phyloP scores from a whole-genome alignment of 2,329 filamentous ascomycete species.

The Samsoniella hepiali region DNA sequence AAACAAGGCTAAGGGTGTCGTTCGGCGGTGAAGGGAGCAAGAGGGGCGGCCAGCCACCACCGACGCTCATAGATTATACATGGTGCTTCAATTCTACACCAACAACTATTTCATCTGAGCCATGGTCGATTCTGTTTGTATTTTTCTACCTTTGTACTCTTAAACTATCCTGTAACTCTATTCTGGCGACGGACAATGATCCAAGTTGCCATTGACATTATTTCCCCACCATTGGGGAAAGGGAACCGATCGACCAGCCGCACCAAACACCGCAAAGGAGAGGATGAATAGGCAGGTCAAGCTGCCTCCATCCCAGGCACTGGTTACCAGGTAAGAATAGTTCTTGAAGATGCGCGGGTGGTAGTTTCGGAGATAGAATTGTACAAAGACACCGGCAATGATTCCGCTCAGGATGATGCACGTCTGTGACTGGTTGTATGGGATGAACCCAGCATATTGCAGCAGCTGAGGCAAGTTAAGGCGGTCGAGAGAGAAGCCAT shows the following conservation, averaged over 20 bases:
- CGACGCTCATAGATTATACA: background rate
- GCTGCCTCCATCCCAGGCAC: slow-evolving; percentile 51
- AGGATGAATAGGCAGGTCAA: slow-evolving; percentile 49
- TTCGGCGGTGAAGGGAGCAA: no score
- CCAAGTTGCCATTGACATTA: slow-evolving; percentile 45
- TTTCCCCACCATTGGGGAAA: slow-evolving; percentile 57
- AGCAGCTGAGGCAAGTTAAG: slow-evolving; percentile 54
- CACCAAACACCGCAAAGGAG: slow-evolving; percentile 55
- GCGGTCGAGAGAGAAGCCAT: slow-evolving; percentile 38
- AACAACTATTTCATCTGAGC: no score
- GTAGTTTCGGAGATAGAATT: slow-evolving; percentile 53
- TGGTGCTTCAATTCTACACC: no score
- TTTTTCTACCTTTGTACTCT: no score
- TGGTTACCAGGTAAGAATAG: slow-evolving; percentile 51
- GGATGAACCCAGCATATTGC: slow-evolving; percentile 52
- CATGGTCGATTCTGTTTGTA: no score
- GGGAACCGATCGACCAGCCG: slow-evolving; percentile 39
- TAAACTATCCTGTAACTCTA: slow-evolving; percentile 20
- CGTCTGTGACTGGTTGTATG: slow-evolving; percentile 54
- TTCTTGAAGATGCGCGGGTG: slow-evolving; percentile 50
- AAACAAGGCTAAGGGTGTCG: no score
- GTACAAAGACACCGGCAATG: slow-evolving; percentile 45
- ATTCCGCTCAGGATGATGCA: slow-evolving; percentile 49
- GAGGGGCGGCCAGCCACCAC: background rate
- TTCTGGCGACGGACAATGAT: slow-evolving; percentile 42